Percentiles rank a stretch among this genome's conserved stretches.
phyloP scores from a whole-genome alignment of 306 rosid genomes.

The Echinosophora koreensis region DNA sequence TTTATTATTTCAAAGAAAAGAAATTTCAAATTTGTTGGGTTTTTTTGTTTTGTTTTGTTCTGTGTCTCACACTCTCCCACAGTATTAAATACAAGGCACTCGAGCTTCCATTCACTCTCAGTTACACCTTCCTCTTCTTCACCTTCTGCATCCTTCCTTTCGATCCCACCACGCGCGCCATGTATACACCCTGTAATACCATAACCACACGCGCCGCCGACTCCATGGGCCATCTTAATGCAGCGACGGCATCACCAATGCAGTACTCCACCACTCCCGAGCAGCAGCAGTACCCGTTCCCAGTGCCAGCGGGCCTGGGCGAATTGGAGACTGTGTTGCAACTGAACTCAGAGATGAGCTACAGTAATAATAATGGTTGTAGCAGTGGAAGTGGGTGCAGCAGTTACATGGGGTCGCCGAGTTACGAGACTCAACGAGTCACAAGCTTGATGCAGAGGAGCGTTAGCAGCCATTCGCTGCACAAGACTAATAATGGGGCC shows the following conservation, averaged over 20 bases:
- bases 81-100: slow-evolving; percentile 52
- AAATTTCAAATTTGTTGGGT: not conserved
- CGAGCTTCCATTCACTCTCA: not conserved
- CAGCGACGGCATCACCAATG: slow-evolving; percentile 4
- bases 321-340: slow-evolving; percentile 42
- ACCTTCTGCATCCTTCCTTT: not conserved
- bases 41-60: slow-evolving; percentile 26
- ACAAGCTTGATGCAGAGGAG: slow-evolving; percentile 62
- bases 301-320: slow-evolving; percentile 21
- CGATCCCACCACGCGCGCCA: slow-evolving; percentile 56
- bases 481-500: slow-evolving; percentile 45
- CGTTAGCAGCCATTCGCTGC: slow-evolving; percentile 71
- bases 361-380: slow-evolving; percentile 47
- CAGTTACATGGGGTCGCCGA: slow-evolving; percentile 68
- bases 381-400: slow-evolving; percentile 79
- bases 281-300: slow-evolving; percentile 30
- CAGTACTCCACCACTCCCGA: slow-evolving; percentile 26
- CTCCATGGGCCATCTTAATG: not conserved
- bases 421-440: slow-evolving; percentile 43
- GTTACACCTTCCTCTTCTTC: slow-evolving; percentile 14
- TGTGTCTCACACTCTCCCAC: not conserved
- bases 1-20: no score
- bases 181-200: slow-evolving; percentile 53
- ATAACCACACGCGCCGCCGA: slow-evolving; percentile 58
- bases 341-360: slow-evolving; percentile 57